Base-by-base conservation (phyloP, 768 basidiomycete species). In the Serendipita sp. region DNA sequence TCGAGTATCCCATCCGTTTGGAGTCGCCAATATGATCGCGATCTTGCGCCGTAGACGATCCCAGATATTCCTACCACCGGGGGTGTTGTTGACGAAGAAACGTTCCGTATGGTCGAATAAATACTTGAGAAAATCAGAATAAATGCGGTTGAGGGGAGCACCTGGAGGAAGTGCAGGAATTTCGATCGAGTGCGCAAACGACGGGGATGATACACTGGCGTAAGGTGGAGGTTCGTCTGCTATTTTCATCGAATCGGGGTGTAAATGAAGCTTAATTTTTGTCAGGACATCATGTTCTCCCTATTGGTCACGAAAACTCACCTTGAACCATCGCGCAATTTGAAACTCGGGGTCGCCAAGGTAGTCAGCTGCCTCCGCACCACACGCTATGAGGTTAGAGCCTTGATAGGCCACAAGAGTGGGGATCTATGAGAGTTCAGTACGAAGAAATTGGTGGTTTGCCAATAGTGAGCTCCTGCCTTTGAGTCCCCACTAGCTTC, bases 91-190 rank as follows among this genome's bases (percentile, higher is more conserved):
- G 66, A 77, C 71, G 32, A 83, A 77, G 62, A 78, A 83, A 2
- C 68, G 73, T 63, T 67, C 70, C 0, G 80, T 73, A 63, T 79
- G 80, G 28, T 70, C 66, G 44, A 77, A 75, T 4, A 82, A 73
- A 67, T 83, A 82, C 23, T 58, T 48, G 68, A 83, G 71, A 63
- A 81, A 82, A 67, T 83, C 82, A 0, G 74, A 70, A 28, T 81
- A 76, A 52, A 82, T 72, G 35, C 82, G 74, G 0, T 77, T 67
- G 3, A 76, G 75, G 1, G 75, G 74, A 69, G 74, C 79, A 66
- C 74, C 73, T 8, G 68, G 64, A 2, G 83, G 82, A 38, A 83
- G 74, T 0, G 76, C 68, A 0, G 77, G 78, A 16, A 79, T 71
- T 35, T 78, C 74, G 30, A 60, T 23, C 28, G 36, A 60, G 30